Base-by-base conservation (phyloP, 345 rosid genomes). In the Syzygium jambos region DNA sequence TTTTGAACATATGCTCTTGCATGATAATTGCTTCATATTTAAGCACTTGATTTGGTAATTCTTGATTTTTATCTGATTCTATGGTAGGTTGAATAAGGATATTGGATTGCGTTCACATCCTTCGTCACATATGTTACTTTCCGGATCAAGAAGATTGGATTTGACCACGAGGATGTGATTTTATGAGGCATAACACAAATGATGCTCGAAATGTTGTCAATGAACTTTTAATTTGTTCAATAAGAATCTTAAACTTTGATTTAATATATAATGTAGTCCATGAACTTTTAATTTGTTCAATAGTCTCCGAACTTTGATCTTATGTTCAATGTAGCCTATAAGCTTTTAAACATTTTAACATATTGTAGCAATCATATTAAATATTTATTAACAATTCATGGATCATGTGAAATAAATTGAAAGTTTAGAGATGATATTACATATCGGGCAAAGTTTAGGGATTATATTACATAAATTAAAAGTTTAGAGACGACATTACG, bases 291-390 rank as follows among this genome's bases (percentile, higher is more conserved):
- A 68, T n/a, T n/a, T n/a, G n/a, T n/a, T n/a, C n/a, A n/a, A n/a
- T n/a, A n/a, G n/a, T n/a, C n/a, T n/a, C n/a, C n/a, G n/a, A n/a
- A 22, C 1, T 55, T 55, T 7, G 4, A 8, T 21, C 3, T 2
- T 4, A 19, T 0, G 2, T 38, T 19, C 7, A 9, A 34, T 19
- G 0, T 2, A 3, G 19, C 0, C 1, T 5, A 0, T 17, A 0
- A 34, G 4, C 0, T 9, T 1, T 73, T 38, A 19, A 68, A 8
- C 10, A 73, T 19, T 73, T 4, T 34, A 1, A 34, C 5, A 68
- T 68, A 1, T 1, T 38, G 0, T 30, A 68, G 21, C 19, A 1
- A 73, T 5, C 1, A 1, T 0, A 73, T 73, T 21, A 0, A 9
- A 19, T 2, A 73, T 73, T 19, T 38, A 10, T 1, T 38, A 19